Evolutionary conservation across 805 yeast genomes (phyloP), one percentile per base, ranked within the genome.

Genomic region (Kuraishia piskuri): DNA sequence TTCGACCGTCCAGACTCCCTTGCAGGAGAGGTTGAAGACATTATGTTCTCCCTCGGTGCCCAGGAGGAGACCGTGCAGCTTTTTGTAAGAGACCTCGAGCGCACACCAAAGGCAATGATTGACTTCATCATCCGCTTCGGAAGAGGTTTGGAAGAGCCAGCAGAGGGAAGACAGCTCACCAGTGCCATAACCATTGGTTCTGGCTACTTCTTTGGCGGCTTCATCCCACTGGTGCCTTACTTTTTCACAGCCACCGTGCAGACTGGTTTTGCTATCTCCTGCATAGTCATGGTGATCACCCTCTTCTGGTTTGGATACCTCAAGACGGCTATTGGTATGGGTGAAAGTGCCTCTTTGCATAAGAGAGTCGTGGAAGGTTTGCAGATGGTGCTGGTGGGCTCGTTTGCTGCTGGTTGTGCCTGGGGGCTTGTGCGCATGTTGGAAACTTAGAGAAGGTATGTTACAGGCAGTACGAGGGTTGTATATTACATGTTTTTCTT

Each of bases 381-480:
- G 20, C 95, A 90, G 70, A 92, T 94, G 98, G 83, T 90, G 52
- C 69, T 86, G n/a, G 91, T 89, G 51, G 99, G 99, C 45, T 95
- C 97, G n/a, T 73, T 87, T 31, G 98, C 99, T 22, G 98, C 99
- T 3, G 96, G 96, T 3, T 88, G 96, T 22, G 99, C 99, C 10
- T 92, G 96, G 96, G 82, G 81, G 48, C 79, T 91, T 65, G 99
- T 92, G 36, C 86, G 83, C 66, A 67, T 85, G 58, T 83, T 92
- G 56, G 96, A 84, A 49, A 55, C 54, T 44, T 46, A 22, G 26
- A 21, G 19, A 57, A 44, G n/a, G n/a, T 9, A 31, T 31, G 14
- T 10, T 31, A 12, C 47, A 44, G 9, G 6, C 21, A 44, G 23
- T 20, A 8, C 12, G 7, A 19, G 23, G 47, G 23, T 44, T 44